These are phyloP conservation scores for Debaryomyces robertsiae DNA, from an alignment of 1,139 yeast genomes.

Conservation along the genomic window DNA sequence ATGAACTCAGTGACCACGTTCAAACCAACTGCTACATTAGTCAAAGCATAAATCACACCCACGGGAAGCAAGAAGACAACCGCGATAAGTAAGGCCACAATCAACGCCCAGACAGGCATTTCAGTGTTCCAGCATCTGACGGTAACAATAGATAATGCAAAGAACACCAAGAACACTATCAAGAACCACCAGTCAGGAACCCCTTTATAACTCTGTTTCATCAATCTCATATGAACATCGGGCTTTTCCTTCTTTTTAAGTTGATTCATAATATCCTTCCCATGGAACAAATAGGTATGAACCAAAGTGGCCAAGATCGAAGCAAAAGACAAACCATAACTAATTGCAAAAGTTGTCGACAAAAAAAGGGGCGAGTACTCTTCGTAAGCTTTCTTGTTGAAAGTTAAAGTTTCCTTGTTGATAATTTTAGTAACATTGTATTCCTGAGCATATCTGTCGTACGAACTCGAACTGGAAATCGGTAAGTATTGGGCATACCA, in stretches of 20 bases:
- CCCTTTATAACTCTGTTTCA: slow-evolving; percentile 56
- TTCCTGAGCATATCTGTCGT: slow-evolving; percentile 37
- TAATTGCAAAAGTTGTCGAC: slow-evolving; percentile 27
- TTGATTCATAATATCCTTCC: slow-evolving; percentile 46
- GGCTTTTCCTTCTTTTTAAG: slow-evolving; percentile 42
- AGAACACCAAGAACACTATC: slow-evolving; percentile 44
- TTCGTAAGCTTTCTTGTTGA: slow-evolving; percentile 45
- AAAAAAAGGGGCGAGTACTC: slow-evolving; percentile 51
- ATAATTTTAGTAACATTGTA: slow-evolving; percentile 48
- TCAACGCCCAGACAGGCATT: slow-evolving; percentile 57
- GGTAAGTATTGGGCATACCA: slow-evolving; percentile 51
- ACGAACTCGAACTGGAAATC: slow-evolving; percentile 42
- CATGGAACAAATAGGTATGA: slow-evolving; percentile 59
- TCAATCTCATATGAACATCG: slow-evolving; percentile 20
- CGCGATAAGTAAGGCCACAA: slow-evolving; percentile 55
- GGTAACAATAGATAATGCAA: slow-evolving; percentile 49
- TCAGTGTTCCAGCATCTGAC: slow-evolving; percentile 48
- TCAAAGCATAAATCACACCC: slow-evolving; percentile 50
- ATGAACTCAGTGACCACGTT: slow-evolving; percentile 63
- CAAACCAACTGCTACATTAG: slow-evolving; percentile 55
- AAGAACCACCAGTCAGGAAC: slow-evolving; percentile 67
- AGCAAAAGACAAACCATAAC: slow-evolving; percentile 60
- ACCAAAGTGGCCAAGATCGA: slow-evolving; percentile 45
- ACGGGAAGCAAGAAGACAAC: slow-evolving; percentile 55
- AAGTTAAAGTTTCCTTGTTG: slow-evolving; percentile 35